These are phyloP conservation scores for Alternaria conjuncta DNA, from an alignment of 2,329 filamentous ascomycete species.

Conservation along the genomic window DNA sequence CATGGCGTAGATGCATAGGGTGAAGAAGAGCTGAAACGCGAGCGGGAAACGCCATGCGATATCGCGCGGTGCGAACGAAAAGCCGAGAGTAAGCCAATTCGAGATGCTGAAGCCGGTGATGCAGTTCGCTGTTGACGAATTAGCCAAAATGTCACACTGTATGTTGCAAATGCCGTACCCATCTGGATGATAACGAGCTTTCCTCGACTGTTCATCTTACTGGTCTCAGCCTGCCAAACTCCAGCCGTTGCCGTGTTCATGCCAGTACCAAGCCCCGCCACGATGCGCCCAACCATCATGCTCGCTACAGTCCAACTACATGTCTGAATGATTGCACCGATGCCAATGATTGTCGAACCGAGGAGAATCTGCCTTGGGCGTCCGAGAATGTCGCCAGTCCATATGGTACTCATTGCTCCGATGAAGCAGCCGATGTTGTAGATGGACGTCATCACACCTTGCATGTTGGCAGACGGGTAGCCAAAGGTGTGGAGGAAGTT, in stretches of 20 bases:
- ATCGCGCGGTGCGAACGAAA: slow-evolving; percentile 49
- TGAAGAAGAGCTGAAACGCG: slow-evolving; percentile 64
- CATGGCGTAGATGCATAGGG: slow-evolving; percentile 61
- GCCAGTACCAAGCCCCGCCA: slow-evolving; percentile 55
- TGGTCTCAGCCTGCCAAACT: slow-evolving; percentile 57
- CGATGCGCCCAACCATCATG: slow-evolving; percentile 50
- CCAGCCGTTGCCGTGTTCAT: slow-evolving; percentile 60
- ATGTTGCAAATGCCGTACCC: slow-evolving; percentile 26
- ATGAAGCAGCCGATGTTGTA: slow-evolving; percentile 55
- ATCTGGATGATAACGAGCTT: slow-evolving; percentile 56
- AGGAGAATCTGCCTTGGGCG: slow-evolving; percentile 64
- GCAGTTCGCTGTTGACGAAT: slow-evolving; percentile 43
- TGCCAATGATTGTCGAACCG: slow-evolving; percentile 55
- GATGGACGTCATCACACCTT: slow-evolving; percentile 51
- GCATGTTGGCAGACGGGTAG: slow-evolving; percentile 39
- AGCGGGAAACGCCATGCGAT: slow-evolving; percentile 58
- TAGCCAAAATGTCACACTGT: neutral
- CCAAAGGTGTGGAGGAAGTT: slow-evolving; percentile 40
- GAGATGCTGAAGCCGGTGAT: slow-evolving; percentile 54
- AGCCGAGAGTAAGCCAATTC: slow-evolving; percentile 53
- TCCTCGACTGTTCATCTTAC: slow-evolving; percentile 54
- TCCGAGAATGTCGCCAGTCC: slow-evolving; percentile 65
- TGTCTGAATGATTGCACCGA: slow-evolving; percentile 48
- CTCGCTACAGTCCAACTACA: slow-evolving; percentile 45
- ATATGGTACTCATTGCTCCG: slow-evolving; percentile 50